Percentiles rank a stretch among this genome's conserved stretches.
Conservation (phyloP, 345 rosid genomes). For the Cardamine occulta region DNA sequence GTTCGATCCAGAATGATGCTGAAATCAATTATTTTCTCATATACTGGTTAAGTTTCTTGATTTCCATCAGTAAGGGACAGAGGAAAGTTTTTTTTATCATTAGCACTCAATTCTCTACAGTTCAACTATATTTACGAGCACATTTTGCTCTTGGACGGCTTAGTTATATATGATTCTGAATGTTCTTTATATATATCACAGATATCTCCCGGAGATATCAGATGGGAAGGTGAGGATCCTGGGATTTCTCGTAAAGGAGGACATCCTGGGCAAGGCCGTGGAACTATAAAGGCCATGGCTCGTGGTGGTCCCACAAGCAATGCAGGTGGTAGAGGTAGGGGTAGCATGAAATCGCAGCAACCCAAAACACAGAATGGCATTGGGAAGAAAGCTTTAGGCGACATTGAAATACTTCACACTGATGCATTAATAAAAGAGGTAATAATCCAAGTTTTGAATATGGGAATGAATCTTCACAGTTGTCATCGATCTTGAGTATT, state of each 20-base stretch:
- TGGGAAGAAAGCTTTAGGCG: slow-evolving; percentile 78
- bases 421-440: slow-evolving; percentile 92
- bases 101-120: not conserved
- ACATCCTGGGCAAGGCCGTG: slow-evolving; percentile 81
- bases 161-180: slow-evolving; percentile 10
- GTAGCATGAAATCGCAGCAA: slow-evolving; percentile 63
- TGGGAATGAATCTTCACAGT: not conserved
- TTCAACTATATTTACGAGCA: slow-evolving; percentile 1
- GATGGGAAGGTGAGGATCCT: slow-evolving; percentile 86
- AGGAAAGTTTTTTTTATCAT: not conserved
- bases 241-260: slow-evolving; percentile 72
- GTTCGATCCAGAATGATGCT: too few species aligned
- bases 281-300: slow-evolving; percentile 62
- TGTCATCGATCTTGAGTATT: slow-evolving; percentile 8
- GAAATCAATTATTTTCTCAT: not conserved
- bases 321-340: slow-evolving; percentile 87
- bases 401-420: slow-evolving; percentile 90
- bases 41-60: slow-evolving; percentile 2
- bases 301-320: slow-evolving; percentile 69
- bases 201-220: slow-evolving; percentile 92
- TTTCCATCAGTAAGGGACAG: not conserved
- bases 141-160: slow-evolving; percentile 6
- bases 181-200: slow-evolving; percentile 39
- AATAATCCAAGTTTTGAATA: slow-evolving; percentile 22
- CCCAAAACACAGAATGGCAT: slow-evolving; percentile 70